Evolutionary conservation across 2,329 filamentous ascomycete genomes (phyloP), one percentile per base, ranked within the genome.

Genomic region (Hirsutella minnesotensis): DNA sequence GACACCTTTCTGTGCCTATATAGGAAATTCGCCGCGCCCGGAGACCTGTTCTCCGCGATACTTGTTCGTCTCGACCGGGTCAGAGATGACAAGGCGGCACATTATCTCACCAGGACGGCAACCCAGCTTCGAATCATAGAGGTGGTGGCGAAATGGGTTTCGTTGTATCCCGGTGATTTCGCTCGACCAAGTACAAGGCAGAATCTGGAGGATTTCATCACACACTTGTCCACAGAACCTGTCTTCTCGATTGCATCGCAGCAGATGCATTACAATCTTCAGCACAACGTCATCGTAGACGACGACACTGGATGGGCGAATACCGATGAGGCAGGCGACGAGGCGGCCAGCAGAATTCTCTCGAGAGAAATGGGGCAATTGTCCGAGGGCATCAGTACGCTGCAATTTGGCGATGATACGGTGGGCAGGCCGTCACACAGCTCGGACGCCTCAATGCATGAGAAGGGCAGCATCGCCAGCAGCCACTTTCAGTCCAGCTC

Each of bases 271-370:
- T 73, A 75, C n/a, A 81, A 85, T 52, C 68, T 96, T 15, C 83
- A 89, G 38, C 70, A 73, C 40, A 72, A 70, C 45, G 81, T 88
- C 2, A 69, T 77, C 5, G 85, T 94, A 54, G 89, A 96, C 56
- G 92, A 96, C 54, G 90, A 98, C 57, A 84, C 84, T 0, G 81
- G 84, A 12, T 98, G 92, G 92, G 87, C 85, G n/a, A 85, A 81
- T 54, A 77, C 79, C 38, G 90, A 96, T 55, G 76, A 79, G 9
- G 50, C 51, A 3, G 56, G 56, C 4, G 62, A 66, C 41, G 53
- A 58, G 19, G 47, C 55, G 15, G 61, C 57, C 18, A 61, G 56
- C 42, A 55, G 63, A 33, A 52, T 61, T 4, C 45, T 63, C 3
- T 60, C 56, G 15, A 64, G 59, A 35, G 69, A 70, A 1, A 53